Evolutionary conservation across 768 basidiomycete genomes (phyloP), one percentile per base, ranked within the genome.

Genomic region (Pleurotus cornucopiae): DNA sequence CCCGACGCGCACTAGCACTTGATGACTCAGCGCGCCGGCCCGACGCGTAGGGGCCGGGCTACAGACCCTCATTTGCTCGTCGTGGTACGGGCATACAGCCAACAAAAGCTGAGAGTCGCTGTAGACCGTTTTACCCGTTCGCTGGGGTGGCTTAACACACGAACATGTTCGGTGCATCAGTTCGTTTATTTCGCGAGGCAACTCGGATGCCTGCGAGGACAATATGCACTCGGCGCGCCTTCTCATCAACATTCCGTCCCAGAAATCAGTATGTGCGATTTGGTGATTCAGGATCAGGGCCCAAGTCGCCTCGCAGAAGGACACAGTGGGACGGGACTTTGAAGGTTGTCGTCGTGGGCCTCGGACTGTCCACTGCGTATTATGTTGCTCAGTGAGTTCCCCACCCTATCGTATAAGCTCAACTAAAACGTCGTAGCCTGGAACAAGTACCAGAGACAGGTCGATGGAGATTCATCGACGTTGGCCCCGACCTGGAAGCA

Each of bases 361-460:
- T 53, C 20, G 39, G 51, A 9, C 14, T 53, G 37, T 53, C 37
- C 20, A 53, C 51, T 20, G 51, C 51, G 6, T 53, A 53, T 41
- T 53, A 53, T 41, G 51, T 53, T 41, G 51, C 51, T 39, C 51
- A 53, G 51, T 53, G 23, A 53, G 51, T 53, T 25, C 3, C 5
- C n/a, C n/a, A 6, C n/a, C 41, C 14, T 16, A 21, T 16, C 20
- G 2, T 21, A 44, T 11, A n/a, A 21, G 11, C 14, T 14, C 14
- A 4, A 16, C n/a, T 44, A 13, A 20, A 21, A 21, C 41, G 1
- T 16, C 9, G 41, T 59, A 94, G 92, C 64, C 75, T 95, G 23
- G 94, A 98, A 66, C 78, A 82, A 64, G 89, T 93, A 0, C 85
- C 89, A 2, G 88, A 94, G 66, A 95, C 92, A 0, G 92, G 93